These are phyloP conservation scores for Phaeomoniella chlamydospora DNA, from an alignment of 2,329 filamentous ascomycete species.

Conservation along the genomic window DNA sequence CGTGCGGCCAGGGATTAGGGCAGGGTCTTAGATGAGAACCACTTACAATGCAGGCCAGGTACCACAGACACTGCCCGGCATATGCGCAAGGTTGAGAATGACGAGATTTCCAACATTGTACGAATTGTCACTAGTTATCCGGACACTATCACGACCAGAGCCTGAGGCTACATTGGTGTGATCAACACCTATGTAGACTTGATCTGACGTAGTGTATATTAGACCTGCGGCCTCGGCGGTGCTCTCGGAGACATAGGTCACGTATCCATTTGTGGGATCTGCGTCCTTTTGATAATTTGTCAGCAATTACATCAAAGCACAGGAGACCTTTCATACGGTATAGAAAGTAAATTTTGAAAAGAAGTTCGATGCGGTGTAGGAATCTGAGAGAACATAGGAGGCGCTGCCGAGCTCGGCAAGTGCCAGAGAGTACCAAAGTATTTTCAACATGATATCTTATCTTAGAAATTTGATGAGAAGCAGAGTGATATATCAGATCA, in stretches of 20 bases:
- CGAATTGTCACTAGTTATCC: slow-evolving; percentile 51
- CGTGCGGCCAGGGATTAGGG: too few species aligned
- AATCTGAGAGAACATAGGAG: slow-evolving; percentile 28
- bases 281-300: slow-evolving; percentile 13
- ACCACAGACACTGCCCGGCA: slow-evolving; percentile 57
- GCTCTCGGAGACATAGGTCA: slow-evolving; percentile 49
- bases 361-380: slow-evolving; percentile 32
- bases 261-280: slow-evolving; percentile 65
- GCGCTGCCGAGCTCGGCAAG: slow-evolving; percentile 15
- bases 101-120: slow-evolving; percentile 56
- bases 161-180: slow-evolving; percentile 38
- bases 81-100: slow-evolving; percentile 58
- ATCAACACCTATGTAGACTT: slow-evolving; percentile 59
- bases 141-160: slow-evolving; percentile 54
- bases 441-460: slow-evolving; percentile 1
- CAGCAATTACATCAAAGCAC: not conserved
- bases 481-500: too few species aligned
- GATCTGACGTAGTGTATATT: slow-evolving; percentile 38
- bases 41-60: slow-evolving; percentile 55
- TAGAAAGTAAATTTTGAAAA: slow-evolving; percentile 39
- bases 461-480: not conserved
- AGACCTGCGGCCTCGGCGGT: slow-evolving; percentile 45
- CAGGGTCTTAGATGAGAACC: too few species aligned
- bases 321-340: slow-evolving; percentile 18
- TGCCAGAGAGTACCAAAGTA: slow-evolving; percentile 7